Conservation (phyloP, 441 rosid genomes). For the Gossypium schwendimanii region DNA sequence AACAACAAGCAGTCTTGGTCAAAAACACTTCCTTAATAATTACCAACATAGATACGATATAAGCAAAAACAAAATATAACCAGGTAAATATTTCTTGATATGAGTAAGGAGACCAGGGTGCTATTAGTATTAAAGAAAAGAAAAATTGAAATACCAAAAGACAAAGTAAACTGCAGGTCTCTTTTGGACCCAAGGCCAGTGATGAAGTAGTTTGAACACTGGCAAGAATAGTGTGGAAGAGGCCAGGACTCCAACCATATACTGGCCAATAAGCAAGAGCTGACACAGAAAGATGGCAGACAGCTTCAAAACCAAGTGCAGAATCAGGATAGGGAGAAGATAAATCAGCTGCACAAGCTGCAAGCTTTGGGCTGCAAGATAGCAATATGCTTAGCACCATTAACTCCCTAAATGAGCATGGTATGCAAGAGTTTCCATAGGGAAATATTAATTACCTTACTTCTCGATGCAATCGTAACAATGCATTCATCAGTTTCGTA, state of each 20-base stretch:
- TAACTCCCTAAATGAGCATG: slow-evolving; percentile 11
- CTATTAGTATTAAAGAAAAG: slow-evolving; percentile 5
- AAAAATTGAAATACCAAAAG: slow-evolving; percentile 61
- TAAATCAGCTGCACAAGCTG: slow-evolving; percentile 89
- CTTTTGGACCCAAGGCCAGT: slow-evolving; percentile 88
- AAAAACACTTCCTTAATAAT: neutral
- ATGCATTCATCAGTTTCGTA: slow-evolving; percentile 86
- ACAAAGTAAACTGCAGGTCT: slow-evolving; percentile 89
- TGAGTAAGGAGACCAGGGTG: neutral
- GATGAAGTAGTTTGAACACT: slow-evolving; percentile 67
- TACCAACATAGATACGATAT: slow-evolving; percentile 5
- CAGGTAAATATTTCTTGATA: neutral
- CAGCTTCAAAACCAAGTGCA: slow-evolving; percentile 93
- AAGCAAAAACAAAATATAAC: neutral
- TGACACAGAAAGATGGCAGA: slow-evolving; percentile 87
- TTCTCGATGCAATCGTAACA: slow-evolving; percentile 84
- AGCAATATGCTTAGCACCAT: slow-evolving; percentile 9
- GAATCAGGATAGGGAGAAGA: slow-evolving; percentile 81
- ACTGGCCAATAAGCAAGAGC: slow-evolving; percentile 95
- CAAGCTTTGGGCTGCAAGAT: slow-evolving; percentile 83
- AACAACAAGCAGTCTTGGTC: slow-evolving; percentile 1
- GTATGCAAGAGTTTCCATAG: slow-evolving; percentile 6
- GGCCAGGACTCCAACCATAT: slow-evolving; percentile 92
- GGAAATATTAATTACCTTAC: slow-evolving; percentile 52
- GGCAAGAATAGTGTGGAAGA: slow-evolving; percentile 75